Evolutionary conservation across 768 basidiomycete species (phyloP), one percentile per base, ranked within the genome.

Genomic region (Amylocystis lapponica): DNA sequence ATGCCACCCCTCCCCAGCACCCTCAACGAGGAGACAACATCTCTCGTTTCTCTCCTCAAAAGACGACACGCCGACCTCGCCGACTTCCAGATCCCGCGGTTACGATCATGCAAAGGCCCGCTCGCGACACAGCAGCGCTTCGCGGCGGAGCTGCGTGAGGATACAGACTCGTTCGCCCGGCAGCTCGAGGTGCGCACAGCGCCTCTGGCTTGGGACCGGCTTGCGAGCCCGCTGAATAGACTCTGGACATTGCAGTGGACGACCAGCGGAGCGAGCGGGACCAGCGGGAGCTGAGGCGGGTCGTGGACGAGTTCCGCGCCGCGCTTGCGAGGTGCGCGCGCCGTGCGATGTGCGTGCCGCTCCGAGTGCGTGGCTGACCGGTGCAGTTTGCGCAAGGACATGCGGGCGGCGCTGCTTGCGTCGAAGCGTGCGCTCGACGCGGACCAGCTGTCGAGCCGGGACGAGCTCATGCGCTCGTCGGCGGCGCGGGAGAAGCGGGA

Each of bases 361-460:
- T 31, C 23, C 25, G 9, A 21, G 10, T 31, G 32, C 13, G n/a
- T 16, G n/a, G 23, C 16, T 48, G 14, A 25, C n/a, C 19, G 32
- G 20, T 26, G 13, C 12, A 88, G 86, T 30, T 43, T 86, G 43
- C 72, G 78, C 43, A 72, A 69, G 47, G 81, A 85, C 31, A 73
- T 75, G 14, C 76, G 90, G 32, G 68, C 71, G 17, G 89, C 89
- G 2, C 57, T 87, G 3, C 71, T 94, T 0, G 55, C 71, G 5
- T 93, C 89, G 4, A 95, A 91, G 58, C 72, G 75, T 31, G 68
- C 71, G 4, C 84, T 93, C 40, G 83, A 90, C 53, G 66, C 76
- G 0, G 74, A 72, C 36, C 69, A 65, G 34, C 62, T 64, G 43
- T 83, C 80, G 0, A 75, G 73, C 44, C 71, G 82, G 36, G 82